These are phyloP conservation scores for Ceratopteris richardii DNA, from an alignment of 75 land plant genomes.

Conservation along the genomic window DNA sequence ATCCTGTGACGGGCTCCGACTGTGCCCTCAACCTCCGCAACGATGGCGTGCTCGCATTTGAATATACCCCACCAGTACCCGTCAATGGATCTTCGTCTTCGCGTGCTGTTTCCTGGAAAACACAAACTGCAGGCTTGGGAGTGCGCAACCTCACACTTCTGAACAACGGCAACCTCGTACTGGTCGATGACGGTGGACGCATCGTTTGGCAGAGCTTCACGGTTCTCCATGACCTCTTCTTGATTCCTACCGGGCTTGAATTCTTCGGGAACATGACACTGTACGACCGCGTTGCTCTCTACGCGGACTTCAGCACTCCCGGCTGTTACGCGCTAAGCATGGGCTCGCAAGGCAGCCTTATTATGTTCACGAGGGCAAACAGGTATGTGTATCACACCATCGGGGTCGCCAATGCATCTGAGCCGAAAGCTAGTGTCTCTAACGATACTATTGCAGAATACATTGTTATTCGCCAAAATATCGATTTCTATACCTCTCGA, in stretches of 20 bases:
- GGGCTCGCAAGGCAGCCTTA: background rate
- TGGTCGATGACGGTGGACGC: conserved; percentile 31
- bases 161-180: conserved; percentile 23
- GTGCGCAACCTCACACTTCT: no score
- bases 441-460: background rate
- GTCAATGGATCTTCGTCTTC: no score
- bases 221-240: background rate
- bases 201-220: no score
- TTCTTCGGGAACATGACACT: background rate
- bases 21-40: background rate
- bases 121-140: background rate
- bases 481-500: background rate
- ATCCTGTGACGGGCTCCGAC: background rate
- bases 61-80: background rate
- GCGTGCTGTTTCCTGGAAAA: background rate
- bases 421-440: no score
- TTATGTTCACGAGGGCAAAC: no score
- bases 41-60: background rate
- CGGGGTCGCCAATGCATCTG: background rate
- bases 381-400: background rate
- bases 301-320: background rate
- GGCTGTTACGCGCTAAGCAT: background rate
- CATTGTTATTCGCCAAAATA: background rate
- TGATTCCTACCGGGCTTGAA: background rate
- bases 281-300: background rate